A percentile compares a stretch with the other conserved stretches of the same genome.
Evolutionary conservation across 2,329 filamentous ascomycete species (phyloP).

Genomic region (Colletotrichum australisinense): DNA sequence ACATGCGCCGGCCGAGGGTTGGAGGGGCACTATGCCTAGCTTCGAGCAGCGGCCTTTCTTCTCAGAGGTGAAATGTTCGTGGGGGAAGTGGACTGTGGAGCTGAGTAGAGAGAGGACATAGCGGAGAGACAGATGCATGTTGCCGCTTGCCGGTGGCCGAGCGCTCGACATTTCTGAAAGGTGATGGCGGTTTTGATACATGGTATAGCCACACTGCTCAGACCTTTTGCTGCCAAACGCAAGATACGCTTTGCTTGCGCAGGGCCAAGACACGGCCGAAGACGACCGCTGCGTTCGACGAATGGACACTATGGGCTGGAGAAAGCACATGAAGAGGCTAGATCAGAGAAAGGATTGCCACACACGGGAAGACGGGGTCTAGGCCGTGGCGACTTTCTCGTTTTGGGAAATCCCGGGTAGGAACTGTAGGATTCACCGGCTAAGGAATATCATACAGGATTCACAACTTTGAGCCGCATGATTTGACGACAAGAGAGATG

Average conservation of each 20-base stretch:
- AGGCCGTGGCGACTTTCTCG: background rate
- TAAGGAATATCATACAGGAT: background rate
- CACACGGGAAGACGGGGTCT: background rate
- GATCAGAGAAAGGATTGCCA: background rate
- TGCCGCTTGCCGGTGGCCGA: constrained; percentile 24
- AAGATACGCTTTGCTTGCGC: constrained; percentile 34
- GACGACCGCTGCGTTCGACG: constrained; percentile 11
- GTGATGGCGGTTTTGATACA: constrained; percentile 12
- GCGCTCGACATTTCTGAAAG: background rate
- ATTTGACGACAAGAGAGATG: background rate
- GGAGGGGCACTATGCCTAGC: constrained; percentile 10
- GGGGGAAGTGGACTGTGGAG: background rate
- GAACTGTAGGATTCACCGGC: background rate
- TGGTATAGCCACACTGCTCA: constrained; percentile 30
- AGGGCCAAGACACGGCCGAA: constrained; percentile 32
- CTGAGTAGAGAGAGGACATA: constrained; percentile 1
- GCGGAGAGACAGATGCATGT: constrained; percentile 17
- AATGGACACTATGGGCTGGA: background rate
- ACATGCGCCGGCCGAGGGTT: constrained; percentile 7
- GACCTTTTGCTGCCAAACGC: constrained; percentile 31
- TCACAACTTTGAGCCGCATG: background rate
- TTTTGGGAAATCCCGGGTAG: background rate
- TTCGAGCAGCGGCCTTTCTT: background rate
- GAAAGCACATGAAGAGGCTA: background rate
- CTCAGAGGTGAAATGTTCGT: background rate